These are phyloP conservation scores for Trifolium pratense DNA, from an alignment of 306 rosid species.

Conservation along the genomic window DNA sequence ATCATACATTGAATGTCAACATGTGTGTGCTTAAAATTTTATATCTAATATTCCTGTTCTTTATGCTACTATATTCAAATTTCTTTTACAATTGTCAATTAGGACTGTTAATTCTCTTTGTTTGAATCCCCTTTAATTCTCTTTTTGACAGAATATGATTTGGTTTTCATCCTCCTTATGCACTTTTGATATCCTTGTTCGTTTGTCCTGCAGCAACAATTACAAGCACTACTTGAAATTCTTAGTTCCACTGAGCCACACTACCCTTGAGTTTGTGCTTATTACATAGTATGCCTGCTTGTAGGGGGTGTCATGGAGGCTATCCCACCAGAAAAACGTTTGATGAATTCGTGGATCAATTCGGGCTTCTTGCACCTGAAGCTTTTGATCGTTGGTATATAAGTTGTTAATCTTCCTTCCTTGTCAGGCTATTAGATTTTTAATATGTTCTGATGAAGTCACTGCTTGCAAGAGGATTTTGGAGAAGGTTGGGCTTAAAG, in stretches of 20 bases:
- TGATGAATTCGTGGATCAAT: constrained; percentile 87
- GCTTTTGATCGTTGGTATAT: constrained; percentile 79
- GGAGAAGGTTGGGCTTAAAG: constrained; percentile 83
- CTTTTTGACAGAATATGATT: too few species aligned
- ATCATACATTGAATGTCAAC: too few species aligned
- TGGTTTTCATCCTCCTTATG: too few species aligned
- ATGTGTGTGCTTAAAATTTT: too few species aligned
- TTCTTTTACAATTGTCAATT: too few species aligned
- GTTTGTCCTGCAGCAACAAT: too few species aligned
- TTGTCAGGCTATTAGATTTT: constrained; percentile 37
- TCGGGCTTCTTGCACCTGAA: constrained; percentile 94
- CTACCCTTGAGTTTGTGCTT: constrained; percentile 59
- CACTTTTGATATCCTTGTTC: too few species aligned
- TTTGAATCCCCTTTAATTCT: too few species aligned
- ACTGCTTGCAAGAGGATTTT: constrained; percentile 85
- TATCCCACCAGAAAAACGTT: constrained; percentile 96
- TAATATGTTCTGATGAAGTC: constrained; percentile 86
- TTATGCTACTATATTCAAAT: too few species aligned
- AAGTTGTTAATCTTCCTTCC: constrained; percentile 31
- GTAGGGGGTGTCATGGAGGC: constrained; percentile 99
- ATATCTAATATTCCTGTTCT: too few species aligned
- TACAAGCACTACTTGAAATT: too few species aligned
- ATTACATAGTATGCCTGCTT: constrained; percentile 16
- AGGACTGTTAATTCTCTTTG: too few species aligned
- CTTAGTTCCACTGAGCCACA: constrained; percentile 95